These are phyloP conservation scores for Agrostemma githago DNA, from an alignment of 148 eudicot species.

Conservation along the genomic window DNA sequence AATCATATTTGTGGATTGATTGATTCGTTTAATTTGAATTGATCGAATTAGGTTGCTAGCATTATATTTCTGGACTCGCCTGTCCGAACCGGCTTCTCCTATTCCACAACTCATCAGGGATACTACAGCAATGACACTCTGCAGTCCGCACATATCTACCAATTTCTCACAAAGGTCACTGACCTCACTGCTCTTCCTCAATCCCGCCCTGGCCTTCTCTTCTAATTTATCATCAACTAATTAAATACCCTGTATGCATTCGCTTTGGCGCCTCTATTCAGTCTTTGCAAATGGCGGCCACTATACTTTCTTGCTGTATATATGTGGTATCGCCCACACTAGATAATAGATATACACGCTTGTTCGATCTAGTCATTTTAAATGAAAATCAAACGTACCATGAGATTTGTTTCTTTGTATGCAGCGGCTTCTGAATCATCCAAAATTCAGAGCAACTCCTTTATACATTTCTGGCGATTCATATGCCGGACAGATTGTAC, in stretches of 20 bases:
- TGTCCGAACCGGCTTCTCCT: conserved; percentile 24
- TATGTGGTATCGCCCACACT: too few relatives aligned
- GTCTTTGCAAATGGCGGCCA: too few relatives aligned
- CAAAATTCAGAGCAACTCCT: conserved; percentile 5
- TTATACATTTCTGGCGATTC: conserved; percentile 14
- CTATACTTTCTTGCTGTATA: too few relatives aligned
- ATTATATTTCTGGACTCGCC: conserved; percentile 25
- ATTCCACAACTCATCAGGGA: conserved; percentile 15
- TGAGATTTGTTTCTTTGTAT: neutral
- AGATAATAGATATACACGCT: too few relatives aligned
- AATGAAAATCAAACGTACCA: neutral
- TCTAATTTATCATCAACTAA: too few relatives aligned
- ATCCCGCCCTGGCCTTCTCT: neutral
- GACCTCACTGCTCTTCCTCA: neutral
- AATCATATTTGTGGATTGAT: neutral
- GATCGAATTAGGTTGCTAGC: conserved; percentile 19
- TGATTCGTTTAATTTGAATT: neutral
- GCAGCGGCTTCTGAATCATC: conserved; percentile 14
- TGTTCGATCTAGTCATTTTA: neutral
- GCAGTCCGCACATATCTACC: conserved; percentile 7
- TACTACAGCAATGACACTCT: conserved; percentile 2
- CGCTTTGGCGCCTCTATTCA: too few relatives aligned
- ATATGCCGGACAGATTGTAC: conserved; percentile 9
- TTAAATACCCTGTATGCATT: too few relatives aligned
- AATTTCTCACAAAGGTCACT: conserved; percentile 17